Base-by-base conservation (phyloP, 106 monocot genomes). In the Dioscorea dumetorum region DNA sequence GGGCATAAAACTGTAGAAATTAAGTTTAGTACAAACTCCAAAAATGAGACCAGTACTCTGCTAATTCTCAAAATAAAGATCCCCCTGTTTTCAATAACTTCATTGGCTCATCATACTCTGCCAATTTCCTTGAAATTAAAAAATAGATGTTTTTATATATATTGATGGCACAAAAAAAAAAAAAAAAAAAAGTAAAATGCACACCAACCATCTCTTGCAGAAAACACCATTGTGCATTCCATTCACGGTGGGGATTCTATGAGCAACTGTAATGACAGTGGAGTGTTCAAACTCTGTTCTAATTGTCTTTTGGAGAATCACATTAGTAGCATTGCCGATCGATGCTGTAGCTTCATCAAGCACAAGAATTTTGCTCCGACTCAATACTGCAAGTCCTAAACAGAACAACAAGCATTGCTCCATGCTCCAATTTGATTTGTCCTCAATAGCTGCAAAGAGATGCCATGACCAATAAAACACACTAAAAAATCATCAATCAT, bases 291-390 rank as follows among this genome's bases (percentile, higher is more conserved):
- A 97, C 58, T 97, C 97, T 4, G 66, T 62, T 82, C 89, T 77
- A 66, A 97, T 90, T 19, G 87, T 97, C 62, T 87, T 86, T 54
- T 97, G 97, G 72, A 97, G 86, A 62, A 92, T 85, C 0, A 84
- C 79, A 69, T 97, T 91, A 0, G 92, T 97, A 21, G 86, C 74
- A 67, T 92, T 89, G 74, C 92, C 97, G 57, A 97, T 97, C 6
- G 91, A 97, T 24, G 95, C 95, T 32, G 95, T 97, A 22, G 95
- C 95, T 70, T 97, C 95, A 64, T 97, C 95, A 33, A 97, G 91
- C n/a, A 91, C 86, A 23, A 97, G 53, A 72, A 97, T 87, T 2
- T 76, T 81, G 60, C 87, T 82, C 79, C 88, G 80, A 72, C 78
- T 89, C 33, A 97, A 60, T 23, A 97, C 54, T 31, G 97, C 88